Evolutionary conservation across 2,329 filamentous ascomycete genomes (phyloP).

Genomic region (Fusarium humuli): DNA sequence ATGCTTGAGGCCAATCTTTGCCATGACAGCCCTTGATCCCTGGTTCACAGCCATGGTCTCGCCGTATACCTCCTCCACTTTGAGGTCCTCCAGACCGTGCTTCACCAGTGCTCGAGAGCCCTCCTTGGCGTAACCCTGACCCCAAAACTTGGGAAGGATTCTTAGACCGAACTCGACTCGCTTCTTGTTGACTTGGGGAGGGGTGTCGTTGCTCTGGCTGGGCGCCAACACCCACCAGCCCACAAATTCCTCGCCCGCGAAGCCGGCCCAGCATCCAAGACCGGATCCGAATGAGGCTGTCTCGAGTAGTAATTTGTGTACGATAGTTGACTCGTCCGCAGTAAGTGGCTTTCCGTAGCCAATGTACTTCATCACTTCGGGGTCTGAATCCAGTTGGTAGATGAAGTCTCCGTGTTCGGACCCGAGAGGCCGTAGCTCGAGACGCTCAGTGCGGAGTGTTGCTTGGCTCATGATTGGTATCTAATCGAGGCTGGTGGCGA

Average conservation of each 20-base stretch:
- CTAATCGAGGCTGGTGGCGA: neutral
- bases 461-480: constrained; percentile 33
- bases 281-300: constrained; percentile 36
- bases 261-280: constrained; percentile 40
- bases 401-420: constrained; percentile 34
- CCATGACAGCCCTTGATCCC: constrained; percentile 43
- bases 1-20: constrained; percentile 37
- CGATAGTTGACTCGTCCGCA: constrained; percentile 34
- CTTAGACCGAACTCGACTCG: constrained; percentile 46
- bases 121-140: constrained; percentile 49
- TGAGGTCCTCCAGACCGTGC: constrained; percentile 47
- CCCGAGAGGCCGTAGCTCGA: constrained; percentile 34
- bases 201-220: constrained; percentile 31
- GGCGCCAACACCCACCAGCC: constrained; percentile 49
- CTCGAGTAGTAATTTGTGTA: constrained; percentile 41
- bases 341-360: constrained; percentile 41
- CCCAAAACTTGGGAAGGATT: constrained; percentile 47
- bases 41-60: constrained; percentile 50
- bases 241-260: constrained; percentile 44
- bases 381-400: constrained; percentile 37
- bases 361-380: constrained; percentile 41
- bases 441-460: constrained; percentile 35
- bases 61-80: constrained; percentile 40
- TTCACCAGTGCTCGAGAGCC: constrained; percentile 46
- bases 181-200: constrained; percentile 19